Evolutionary conservation across 331 rosid genomes (phyloP), one percentile per base, ranked within the genome.

Genomic region (Stylosanthes scabra): DNA sequence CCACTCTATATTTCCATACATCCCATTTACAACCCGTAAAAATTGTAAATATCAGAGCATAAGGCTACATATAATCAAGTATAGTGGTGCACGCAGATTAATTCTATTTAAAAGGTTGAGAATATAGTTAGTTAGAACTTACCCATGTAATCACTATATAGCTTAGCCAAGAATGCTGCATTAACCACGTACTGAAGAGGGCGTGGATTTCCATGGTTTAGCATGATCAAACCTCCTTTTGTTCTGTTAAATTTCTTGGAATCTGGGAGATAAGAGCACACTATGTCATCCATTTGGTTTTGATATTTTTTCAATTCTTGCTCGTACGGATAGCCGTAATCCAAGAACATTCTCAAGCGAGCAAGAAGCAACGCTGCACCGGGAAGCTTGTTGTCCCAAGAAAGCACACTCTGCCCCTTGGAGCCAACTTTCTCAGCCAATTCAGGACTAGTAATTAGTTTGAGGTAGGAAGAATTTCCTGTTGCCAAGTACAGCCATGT

Each of bases 301-400:
- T 79, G 83, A 28, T 13, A 79, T 15, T 20, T 46, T 9, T 50
- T 63, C 42, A 71, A 64, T 45, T 37, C 66, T 9, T 56, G 71
- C 59, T 72, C 75, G 2, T 79, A 66, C 3, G 83, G 79, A 29
- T 72, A 79, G 1, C 79, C 65, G 15, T 6, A 51, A 11, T 9
- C 7, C 69, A 72, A 12, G 75, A 72, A 72, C 44, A 73, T 7
- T 7, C 79, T 59, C 42, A 79, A 8, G 1, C 75, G 73, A 7
- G 44, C 64, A 6, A 71, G 77, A 64, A 78, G 78, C 54, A 77
- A 28, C 3, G 50, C 34, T 54, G 67, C 72, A 44, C 72, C 82
- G 13, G 77, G 72, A 71, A 72, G 70, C 75, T 79, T 79, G 57
- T 79, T 79, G 50, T 79, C 78, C 83, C 75, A 73, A 56, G 52